Percentiles rank a stretch among this genome's conserved stretches.
Conservation (phyloP, 495 filamentous ascomycete genomes). For the Penicillium roqueforti region DNA sequence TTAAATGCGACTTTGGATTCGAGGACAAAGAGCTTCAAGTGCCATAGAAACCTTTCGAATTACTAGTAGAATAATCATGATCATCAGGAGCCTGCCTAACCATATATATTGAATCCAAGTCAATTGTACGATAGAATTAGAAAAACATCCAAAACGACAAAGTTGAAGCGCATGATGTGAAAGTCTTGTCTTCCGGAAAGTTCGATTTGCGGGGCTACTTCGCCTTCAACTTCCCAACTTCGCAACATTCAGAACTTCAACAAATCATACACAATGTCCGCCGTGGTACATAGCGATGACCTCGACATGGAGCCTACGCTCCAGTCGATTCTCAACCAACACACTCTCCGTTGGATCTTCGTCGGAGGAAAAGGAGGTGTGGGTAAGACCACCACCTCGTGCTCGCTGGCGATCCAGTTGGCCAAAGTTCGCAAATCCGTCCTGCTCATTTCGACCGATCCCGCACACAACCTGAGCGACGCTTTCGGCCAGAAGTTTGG, state of each 20-base stretch:
- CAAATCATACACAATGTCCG: conserved; percentile 45
- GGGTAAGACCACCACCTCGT: conserved; percentile 99
- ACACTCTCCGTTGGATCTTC: conserved; percentile 96
- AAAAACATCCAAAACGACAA: background rate
- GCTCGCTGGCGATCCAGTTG: conserved; percentile 97
- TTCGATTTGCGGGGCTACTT: conserved; percentile 37
- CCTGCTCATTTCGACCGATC: conserved; percentile 95
- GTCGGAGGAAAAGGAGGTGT: conserved; percentile 98
- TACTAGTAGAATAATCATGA: too few relatives aligned
- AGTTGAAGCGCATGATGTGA: background rate
- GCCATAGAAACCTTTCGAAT: background rate
- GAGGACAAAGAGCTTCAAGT: background rate
- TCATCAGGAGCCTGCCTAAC: too few relatives aligned
- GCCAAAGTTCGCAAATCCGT: conserved; percentile 93
- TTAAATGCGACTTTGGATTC: background rate
- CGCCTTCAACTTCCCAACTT: background rate
- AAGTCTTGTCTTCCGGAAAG: conserved; percentile 28
- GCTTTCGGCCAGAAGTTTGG: conserved; percentile 99
- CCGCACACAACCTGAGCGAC: conserved; percentile 97
- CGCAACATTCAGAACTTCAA: conserved; percentile 10
- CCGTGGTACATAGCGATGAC: conserved; percentile 63
- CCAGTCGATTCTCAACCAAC: conserved; percentile 90
- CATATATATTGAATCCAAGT: too few relatives aligned
- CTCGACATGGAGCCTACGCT: conserved; percentile 88
- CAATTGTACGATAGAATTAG: background rate